Conservation (phyloP, 1,284 basidiomycete genomes). For the Tilletia indica region DNA sequence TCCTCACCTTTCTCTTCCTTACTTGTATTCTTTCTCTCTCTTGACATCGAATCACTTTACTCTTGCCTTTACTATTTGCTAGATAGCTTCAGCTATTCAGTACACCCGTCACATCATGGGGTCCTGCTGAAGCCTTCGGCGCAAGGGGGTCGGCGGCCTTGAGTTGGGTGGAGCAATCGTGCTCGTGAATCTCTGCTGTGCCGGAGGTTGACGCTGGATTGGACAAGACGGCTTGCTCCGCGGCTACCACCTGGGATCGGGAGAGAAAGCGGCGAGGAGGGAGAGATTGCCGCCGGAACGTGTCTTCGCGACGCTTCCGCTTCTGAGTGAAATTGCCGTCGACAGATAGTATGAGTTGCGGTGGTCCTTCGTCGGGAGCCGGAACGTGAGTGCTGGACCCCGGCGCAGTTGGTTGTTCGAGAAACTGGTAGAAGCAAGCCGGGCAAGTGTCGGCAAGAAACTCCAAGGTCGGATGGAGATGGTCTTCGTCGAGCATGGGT, state of each 20-base stretch:
- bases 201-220: too few species aligned
- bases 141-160: not conserved
- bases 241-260: not conserved
- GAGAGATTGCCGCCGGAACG: not conserved
- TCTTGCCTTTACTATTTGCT: too few species aligned
- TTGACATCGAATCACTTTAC: too few species aligned
- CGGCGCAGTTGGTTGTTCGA: too few species aligned
- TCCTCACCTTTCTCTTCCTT: too few species aligned
- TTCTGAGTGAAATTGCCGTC: conserved; percentile 1
- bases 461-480: not conserved
- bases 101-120: not conserved
- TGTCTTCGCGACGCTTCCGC: not conserved
- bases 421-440: not conserved
- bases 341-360: not conserved
- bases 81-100: too few species aligned
- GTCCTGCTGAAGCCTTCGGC: not conserved
- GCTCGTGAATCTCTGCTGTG: too few species aligned
- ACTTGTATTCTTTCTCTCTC: too few species aligned
- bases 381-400: not conserved
- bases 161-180: not conserved
- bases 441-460: not conserved
- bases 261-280: conserved; percentile 3
- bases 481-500: not conserved
- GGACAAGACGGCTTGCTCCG: too few species aligned
- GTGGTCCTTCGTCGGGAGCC: not conserved